Evolutionary conservation across 2,329 filamentous ascomycete species (phyloP).

Genomic region (Pyrenophora seminiperda): DNA sequence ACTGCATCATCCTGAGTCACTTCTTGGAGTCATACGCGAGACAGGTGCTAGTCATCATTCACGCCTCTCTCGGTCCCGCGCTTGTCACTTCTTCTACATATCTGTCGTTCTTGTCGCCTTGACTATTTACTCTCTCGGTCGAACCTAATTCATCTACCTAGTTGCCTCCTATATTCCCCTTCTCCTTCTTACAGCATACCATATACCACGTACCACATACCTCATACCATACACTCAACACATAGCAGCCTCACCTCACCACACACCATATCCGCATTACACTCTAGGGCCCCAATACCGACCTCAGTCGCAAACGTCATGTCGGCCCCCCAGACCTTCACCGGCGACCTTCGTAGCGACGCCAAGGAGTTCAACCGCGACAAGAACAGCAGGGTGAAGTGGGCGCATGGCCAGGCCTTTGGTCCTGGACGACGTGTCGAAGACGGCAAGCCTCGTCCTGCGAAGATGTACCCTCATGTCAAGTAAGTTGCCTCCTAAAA

Average conservation of each 20-base stretch:
- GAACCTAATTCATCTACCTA: slow-evolving; percentile 27
- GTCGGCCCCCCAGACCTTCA: slow-evolving; percentile 55
- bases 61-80: slow-evolving; percentile 30
- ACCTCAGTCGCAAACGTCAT: slow-evolving; percentile 37
- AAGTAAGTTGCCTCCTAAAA: slow-evolving; percentile 35
- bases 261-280: slow-evolving; percentile 1
- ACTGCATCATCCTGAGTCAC: slow-evolving; percentile 40
- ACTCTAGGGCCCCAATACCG: slow-evolving; percentile 4
- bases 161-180: slow-evolving; percentile 6
- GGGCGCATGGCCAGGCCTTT: slow-evolving; percentile 53
- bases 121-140: slow-evolving; percentile 11
- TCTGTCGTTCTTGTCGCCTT: slow-evolving; percentile 12
- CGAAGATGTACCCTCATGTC: slow-evolving; percentile 36
- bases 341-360: slow-evolving; percentile 60
- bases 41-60: slow-evolving; percentile 40
- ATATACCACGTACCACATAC: slow-evolving; percentile 3
- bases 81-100: slow-evolving; percentile 33
- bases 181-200: background rate
- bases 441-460: slow-evolving; percentile 45
- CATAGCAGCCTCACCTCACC: too few relatives aligned
- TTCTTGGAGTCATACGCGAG: slow-evolving; percentile 41
- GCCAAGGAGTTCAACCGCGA: slow-evolving; percentile 59
- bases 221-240: background rate
- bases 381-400: slow-evolving; percentile 57
- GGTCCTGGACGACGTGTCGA: slow-evolving; percentile 46